Base-by-base conservation (phyloP, 176 grass and related monocot species). In the Guadua angustifolia region DNA sequence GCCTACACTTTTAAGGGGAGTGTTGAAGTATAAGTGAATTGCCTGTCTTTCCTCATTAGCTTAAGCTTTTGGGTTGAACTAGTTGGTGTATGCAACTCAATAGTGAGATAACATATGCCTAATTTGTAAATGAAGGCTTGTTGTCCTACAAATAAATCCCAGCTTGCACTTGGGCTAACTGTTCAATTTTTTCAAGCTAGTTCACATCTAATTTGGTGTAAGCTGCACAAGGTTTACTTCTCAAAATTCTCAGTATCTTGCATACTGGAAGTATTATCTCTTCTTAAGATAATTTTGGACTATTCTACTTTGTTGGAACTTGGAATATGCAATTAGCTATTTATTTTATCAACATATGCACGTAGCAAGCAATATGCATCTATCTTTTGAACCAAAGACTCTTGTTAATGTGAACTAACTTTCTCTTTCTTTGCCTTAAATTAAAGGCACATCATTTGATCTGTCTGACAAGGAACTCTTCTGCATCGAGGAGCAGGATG, bases 401-500 rank as follows among this genome's bases (percentile, higher is more conserved):
- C 32, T 70, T 38, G 9, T 66, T 50, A 40, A 25, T 59, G 18
- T 47, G 3, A 51, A 63, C 75, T 87, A 69, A 91, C 32, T 17
- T 88, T 81, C 24, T 25, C 65, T 60, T 71, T 4, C 5, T 86
- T n/a, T 67, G 5, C 36, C 57, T 76, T 38, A 72, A 78, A 78
- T 61, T 83, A 81, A 70, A 98, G 95, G 91, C 49, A 81, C 87
- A 60, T 92, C 90, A 19, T 98, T 98, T 71, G 95, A 98, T 83
- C 85, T 98, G 12, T 95, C 95, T 80, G 95, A 98, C 49, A 87
- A 83, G 69, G 95, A 98, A 74, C 78, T 98, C 29, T 95, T 98
- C 89, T 98, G 93, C 91, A 85, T 98, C 2, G 92, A 98, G 86
- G 95, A 95, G 52, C 95, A 92, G 81, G 95, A 98, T 67, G 87